Evolutionary conservation across 139 green algal genomes (phyloP).

Genomic region (Chlorella vulgaris): DNA sequence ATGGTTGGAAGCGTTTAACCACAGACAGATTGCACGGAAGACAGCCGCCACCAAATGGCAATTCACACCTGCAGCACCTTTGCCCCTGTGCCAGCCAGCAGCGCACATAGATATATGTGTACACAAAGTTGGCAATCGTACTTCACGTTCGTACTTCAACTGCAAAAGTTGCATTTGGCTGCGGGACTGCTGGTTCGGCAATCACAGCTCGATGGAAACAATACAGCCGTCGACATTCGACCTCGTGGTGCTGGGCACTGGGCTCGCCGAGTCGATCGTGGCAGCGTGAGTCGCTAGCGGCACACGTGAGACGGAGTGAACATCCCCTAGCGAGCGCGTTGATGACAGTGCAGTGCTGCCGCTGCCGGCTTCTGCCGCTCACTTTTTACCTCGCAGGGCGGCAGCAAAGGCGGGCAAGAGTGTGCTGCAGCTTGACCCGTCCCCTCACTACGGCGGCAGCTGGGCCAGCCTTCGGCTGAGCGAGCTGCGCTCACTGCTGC

Average conservation of each 20-base stretch:
- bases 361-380: background rate
- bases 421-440: constrained; percentile 84
- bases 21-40: too few species aligned
- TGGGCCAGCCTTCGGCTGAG: constrained; percentile 66
- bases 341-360: background rate
- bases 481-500: constrained; percentile 22
- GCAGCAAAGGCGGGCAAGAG: constrained; percentile 67
- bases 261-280: constrained; percentile 64
- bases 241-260: constrained; percentile 64
- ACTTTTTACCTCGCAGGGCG: constrained; percentile 45
- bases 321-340: background rate
- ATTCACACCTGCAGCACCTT: too few species aligned
- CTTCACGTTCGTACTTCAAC: too few species aligned
- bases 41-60: too few species aligned
- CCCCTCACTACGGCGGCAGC: constrained; percentile 73
- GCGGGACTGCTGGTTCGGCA: too few species aligned
- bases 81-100: too few species aligned
- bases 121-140: too few species aligned
- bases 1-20: too few species aligned
- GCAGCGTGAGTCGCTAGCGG: constrained; percentile 52
- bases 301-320: too few species aligned
- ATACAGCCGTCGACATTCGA: constrained; percentile 66
- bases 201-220: background rate
- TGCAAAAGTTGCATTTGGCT: too few species aligned
- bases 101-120: too few species aligned